Percentiles rank a stretch among this genome's conserved stretches.
Conservation (phyloP, 495 filamentous ascomycete genomes). For the Annulohypoxylon moriforme region DNA sequence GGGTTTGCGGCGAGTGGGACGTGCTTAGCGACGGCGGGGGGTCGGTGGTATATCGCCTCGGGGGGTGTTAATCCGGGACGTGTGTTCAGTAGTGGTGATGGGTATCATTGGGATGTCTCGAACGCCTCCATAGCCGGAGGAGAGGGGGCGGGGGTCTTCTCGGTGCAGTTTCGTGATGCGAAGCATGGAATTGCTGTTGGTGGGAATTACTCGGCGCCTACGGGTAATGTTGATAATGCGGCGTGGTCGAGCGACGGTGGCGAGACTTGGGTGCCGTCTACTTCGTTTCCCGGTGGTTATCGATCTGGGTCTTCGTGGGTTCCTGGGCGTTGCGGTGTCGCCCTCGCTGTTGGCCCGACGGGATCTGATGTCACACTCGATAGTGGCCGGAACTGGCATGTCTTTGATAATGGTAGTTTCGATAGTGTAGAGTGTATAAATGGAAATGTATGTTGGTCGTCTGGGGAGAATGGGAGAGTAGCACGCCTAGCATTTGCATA, state of each 20-base stretch:
- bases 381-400: slow-evolving; percentile 30
- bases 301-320: slow-evolving; percentile 41
- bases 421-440: slow-evolving; percentile 42
- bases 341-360: slow-evolving; percentile 38
- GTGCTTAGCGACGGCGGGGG: slow-evolving; percentile 35
- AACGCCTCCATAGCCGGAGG: slow-evolving; percentile 30
- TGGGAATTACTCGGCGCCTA: slow-evolving; percentile 33
- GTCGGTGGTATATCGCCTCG: slow-evolving; percentile 39
- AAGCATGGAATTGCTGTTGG: slow-evolving; percentile 39
- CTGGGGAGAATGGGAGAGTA: slow-evolving; percentile 38
- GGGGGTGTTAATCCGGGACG: slow-evolving; percentile 38
- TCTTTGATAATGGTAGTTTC: slow-evolving; percentile 37
- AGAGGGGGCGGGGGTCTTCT: slow-evolving; percentile 37
- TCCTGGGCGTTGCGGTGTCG: slow-evolving; percentile 7
- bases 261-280: slow-evolving; percentile 28
- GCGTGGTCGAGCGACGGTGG: slow-evolving; percentile 40
- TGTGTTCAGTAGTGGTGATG: slow-evolving; percentile 34
- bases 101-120: slow-evolving; percentile 37
- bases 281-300: slow-evolving; percentile 33
- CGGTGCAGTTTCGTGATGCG: slow-evolving; percentile 39
- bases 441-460: slow-evolving; percentile 32
- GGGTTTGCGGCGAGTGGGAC: slow-evolving; percentile 43
- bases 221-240: slow-evolving; percentile 8
- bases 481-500: slow-evolving; percentile 25
- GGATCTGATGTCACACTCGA: slow-evolving; percentile 37